These are phyloP conservation scores for Thelonectria discophora DNA, from an alignment of 2,329 filamentous ascomycete genomes.

Conservation along the genomic window DNA sequence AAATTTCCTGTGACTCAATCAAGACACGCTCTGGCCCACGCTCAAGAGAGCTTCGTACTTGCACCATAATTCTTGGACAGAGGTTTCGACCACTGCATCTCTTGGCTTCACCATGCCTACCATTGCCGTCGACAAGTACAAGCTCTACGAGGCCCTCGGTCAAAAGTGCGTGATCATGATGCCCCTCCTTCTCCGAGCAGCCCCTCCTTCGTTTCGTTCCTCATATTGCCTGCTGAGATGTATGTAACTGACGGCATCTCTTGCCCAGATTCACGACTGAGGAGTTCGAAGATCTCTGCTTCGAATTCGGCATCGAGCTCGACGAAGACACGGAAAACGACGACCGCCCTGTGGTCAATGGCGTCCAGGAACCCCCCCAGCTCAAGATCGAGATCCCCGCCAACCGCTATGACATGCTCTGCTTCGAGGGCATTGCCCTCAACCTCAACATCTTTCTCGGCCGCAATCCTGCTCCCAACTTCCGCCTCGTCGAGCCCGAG, in stretches of 20 bases:
- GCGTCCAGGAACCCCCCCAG: conserved; percentile 86
- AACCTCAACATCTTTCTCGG: conserved; percentile 96
- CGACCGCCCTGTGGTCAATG: conserved; percentile 77
- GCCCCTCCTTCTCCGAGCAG: conserved; percentile 32
- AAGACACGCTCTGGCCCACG: conserved; percentile 35
- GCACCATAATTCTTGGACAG: conserved; percentile 35
- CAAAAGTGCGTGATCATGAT: conserved; percentile 68
- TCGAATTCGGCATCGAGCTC: conserved; percentile 97
- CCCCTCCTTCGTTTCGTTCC: conserved; percentile 32
- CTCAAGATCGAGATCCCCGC: conserved; percentile 98
- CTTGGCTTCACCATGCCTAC: conserved; percentile 78
- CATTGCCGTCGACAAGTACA: conserved; percentile 95
- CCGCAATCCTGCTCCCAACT: conserved; percentile 79
- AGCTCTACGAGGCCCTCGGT: conserved; percentile 91
- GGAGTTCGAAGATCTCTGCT: conserved; percentile 96
- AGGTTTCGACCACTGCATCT: conserved; percentile 39
- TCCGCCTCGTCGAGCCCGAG: conserved; percentile 75
- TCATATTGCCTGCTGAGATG: conserved; percentile 20
- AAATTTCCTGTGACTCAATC: conserved; percentile 56
- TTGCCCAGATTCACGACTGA: conserved; percentile 80
- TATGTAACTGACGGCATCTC: conserved; percentile 33
- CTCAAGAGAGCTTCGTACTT: conserved; percentile 29
- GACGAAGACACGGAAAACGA: conserved; percentile 91
- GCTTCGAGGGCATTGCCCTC: conserved; percentile 94
- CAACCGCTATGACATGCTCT: conserved; percentile 94